Evolutionary conservation across 2,329 filamentous ascomycete genomes (phyloP), one percentile per base, ranked within the genome.

Genomic region (Penicillium sp.): DNA sequence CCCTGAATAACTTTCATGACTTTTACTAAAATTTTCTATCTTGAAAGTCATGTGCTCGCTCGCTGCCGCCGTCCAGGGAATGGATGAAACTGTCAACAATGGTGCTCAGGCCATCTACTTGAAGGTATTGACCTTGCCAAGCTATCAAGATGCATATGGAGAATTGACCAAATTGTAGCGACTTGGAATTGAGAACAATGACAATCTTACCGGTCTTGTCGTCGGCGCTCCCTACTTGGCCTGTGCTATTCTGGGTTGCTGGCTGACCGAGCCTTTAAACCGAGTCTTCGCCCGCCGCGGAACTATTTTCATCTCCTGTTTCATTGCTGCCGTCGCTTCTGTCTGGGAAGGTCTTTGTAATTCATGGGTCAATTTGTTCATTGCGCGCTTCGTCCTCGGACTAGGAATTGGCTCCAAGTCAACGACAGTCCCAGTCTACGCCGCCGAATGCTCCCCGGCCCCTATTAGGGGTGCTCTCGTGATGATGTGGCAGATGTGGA

Each of bases 401-500:
- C 60, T 77, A 1, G 74, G 70, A 0, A 75, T 77, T 44, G 74
- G 74, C 10, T 64, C 73, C 13, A 75, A 76, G 47, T 74, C 72
- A 1, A 69, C 73, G 0, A 79, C 77, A 0, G 75, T 77, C 2
- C 76, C 76, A 0, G 73, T 79, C 6, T 79, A 77, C 52, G 74
- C 74, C 0, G 76, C 76, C 5, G 77, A 80, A 58, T 77, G 75
- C 47, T 71, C 77, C 2, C 77, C 78, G 0, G 75, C 77, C 13
- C 74, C 68, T 1, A 79, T 81, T 33, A 73, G 78, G 50, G 79
- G 79, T 21, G 77, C 76, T 0, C 57, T 80, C 6, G 77, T 78
- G 4, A 79, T 80, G 72, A 76, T 76, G 72, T 80, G 78, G 78
- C 78, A 80, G 58, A 76, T 79, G 72, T 76, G 72, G 72, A 74